phyloP scores from a whole-genome alignment of 805 yeast species.

The Saccharomycopsis sp. region DNA sequence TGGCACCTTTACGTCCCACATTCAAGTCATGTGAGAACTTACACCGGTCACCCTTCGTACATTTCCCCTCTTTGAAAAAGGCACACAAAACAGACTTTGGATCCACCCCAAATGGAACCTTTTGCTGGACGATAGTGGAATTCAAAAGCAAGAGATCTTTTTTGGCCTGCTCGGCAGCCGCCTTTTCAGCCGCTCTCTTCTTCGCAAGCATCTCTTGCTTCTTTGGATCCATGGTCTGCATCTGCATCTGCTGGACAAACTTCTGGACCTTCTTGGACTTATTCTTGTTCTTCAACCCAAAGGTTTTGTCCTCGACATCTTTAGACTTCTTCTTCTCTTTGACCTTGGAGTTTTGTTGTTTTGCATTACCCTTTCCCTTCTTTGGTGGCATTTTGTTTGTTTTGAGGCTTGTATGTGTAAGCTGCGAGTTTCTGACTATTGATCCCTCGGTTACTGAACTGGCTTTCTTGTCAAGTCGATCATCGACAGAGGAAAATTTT shows the following conservation, averaged over 20 bases:
- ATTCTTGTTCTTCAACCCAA: slow-evolving; percentile 93
- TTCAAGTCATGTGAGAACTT: slow-evolving; percentile 87
- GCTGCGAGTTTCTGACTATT: no score
- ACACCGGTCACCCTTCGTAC: slow-evolving; percentile 78
- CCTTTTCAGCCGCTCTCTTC: slow-evolving; percentile 80
- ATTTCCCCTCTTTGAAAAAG: slow-evolving; percentile 76
- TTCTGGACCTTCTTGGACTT: slow-evolving; percentile 86
- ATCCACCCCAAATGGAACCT: slow-evolving; percentile 94
- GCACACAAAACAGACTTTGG: slow-evolving; percentile 92
- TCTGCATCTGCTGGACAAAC: slow-evolving; percentile 59
- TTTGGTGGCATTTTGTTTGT: slow-evolving; percentile 67
- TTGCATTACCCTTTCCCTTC: slow-evolving; percentile 48
- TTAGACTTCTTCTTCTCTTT: slow-evolving; percentile 49
- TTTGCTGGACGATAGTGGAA: slow-evolving; percentile 57
- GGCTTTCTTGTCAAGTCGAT: not conserved
- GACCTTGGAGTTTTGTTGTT: slow-evolving; percentile 49
- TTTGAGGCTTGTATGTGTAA: not conserved
- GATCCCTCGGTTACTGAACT: no score
- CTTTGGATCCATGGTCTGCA: slow-evolving; percentile 49
- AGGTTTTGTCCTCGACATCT: slow-evolving; percentile 77
- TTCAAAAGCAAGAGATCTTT: slow-evolving; percentile 72
- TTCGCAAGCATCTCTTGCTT: slow-evolving; percentile 46
- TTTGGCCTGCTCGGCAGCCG: slow-evolving; percentile 85
- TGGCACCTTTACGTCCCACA: slow-evolving; percentile 79
- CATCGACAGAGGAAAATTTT: not conserved